Base-by-base conservation (phyloP, 257 asterid genomes). In the Jasminum sambac region DNA sequence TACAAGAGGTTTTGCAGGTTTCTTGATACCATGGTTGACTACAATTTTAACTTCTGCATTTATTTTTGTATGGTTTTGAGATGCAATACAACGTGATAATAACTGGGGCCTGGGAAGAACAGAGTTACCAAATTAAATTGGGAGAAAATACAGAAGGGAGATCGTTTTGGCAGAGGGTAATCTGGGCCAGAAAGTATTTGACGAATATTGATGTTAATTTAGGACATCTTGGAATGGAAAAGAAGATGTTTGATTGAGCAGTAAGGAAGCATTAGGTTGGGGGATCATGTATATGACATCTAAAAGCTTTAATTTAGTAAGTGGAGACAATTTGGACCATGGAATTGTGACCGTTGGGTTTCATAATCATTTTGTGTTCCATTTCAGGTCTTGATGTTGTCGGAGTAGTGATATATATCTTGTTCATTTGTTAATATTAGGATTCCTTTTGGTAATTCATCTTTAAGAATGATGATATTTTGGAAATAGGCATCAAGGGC, bases 401-500 rank as follows among this genome's bases (percentile, higher is more conserved):
- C 24, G 17, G n/a, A 50, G 59, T n/a, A 17, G 59, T 50, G n/a
- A 48, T 8, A n/a, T 48, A 6, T 19, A n/a, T n/a, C 19, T 11
- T n/a, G 19, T 17, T 6, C 19, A 7, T 6, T 16, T 50, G 25
- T 17, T 17, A 8, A 50, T 6, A 50, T 17, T 17, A 50, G 59
- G n/a, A 50, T 50, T 11, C n/a, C 11, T 3, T 17, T 50, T n/a
- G 24, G 59, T 50, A 17, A 2, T 8, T 50, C 24, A 2, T 55
- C 23, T 55, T 55, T 10, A 36, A 21, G 37, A 30, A 26, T 68
- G 64, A 62, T 25, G 39, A 52, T 64, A 68, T 61, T 63, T 64
- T 14, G 46, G 44, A 55, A 61, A 64, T 80, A 95, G 99, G 90
- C 98, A 77, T 92, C 99, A 69, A 88, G 97, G 74, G 98, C 98